These are phyloP conservation scores for Annulohypoxylon maeteangense DNA, from an alignment of 495 filamentous ascomycete genomes.

Conservation along the genomic window DNA sequence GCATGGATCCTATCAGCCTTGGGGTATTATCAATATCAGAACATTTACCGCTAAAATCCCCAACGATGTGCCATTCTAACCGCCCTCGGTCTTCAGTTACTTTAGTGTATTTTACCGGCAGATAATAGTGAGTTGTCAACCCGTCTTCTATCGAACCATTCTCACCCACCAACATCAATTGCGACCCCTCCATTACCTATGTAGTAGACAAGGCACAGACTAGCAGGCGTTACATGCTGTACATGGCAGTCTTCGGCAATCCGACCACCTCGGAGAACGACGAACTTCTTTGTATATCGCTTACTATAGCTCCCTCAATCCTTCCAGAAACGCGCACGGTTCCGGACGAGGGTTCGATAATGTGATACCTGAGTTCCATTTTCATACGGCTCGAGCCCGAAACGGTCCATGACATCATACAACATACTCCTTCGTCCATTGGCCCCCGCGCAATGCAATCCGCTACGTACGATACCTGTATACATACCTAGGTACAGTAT, in stretches of 20 bases:
- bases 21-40: background rate
- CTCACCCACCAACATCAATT: constrained; percentile 12
- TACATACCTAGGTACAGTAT: background rate
- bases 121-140: constrained; percentile 34
- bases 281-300: constrained; percentile 6
- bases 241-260: constrained; percentile 36
- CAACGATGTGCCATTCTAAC: constrained; percentile 1
- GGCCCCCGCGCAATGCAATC: background rate
- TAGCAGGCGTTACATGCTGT: constrained; percentile 18
- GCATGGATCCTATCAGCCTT: no score
- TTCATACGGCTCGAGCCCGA: background rate
- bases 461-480: background rate
- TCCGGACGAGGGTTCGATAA: background rate
- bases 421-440: constrained; percentile 2
- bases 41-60: constrained; percentile 21
- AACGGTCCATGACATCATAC: constrained; percentile 31
- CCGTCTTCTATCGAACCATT: constrained; percentile 34
- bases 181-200: constrained; percentile 41
- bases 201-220: constrained; percentile 25
- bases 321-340: constrained; percentile 10
- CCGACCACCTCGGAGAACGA: constrained; percentile 13
- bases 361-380: background rate
- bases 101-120: constrained; percentile 41
- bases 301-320: constrained; percentile 33
- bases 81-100: background rate